These are phyloP conservation scores for Diaporthe capsici DNA, from an alignment of 2,329 filamentous ascomycete species.

Conservation along the genomic window DNA sequence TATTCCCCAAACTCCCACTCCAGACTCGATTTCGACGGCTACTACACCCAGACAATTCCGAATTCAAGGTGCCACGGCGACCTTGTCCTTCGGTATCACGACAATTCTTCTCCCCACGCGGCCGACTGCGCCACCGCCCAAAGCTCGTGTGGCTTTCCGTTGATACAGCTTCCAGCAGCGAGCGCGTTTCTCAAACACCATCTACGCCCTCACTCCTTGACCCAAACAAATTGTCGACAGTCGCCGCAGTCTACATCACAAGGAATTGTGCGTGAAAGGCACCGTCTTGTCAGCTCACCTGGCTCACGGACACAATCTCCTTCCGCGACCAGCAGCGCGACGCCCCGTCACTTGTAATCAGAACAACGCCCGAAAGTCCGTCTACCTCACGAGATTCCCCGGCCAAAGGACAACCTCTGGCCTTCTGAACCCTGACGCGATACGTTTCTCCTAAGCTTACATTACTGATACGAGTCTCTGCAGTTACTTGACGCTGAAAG, in stretches of 20 bases:
- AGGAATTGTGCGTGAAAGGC: background rate
- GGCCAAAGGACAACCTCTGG: constrained; percentile 8
- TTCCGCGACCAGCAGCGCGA: constrained; percentile 1
- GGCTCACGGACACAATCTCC: background rate
- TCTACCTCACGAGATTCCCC: constrained; percentile 9
- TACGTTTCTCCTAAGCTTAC: background rate
- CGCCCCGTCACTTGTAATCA: background rate
- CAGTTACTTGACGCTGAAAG: background rate
- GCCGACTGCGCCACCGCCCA: constrained; percentile 27
- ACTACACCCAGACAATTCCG: constrained; percentile 32
- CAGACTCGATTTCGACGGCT: constrained; percentile 17
- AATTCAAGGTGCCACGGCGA: constrained; percentile 18
- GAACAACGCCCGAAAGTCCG: background rate
- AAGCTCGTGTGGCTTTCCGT: constrained; percentile 24
- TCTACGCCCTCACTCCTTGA: background rate
- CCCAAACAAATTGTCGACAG: background rate
- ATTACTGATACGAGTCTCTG: constrained; percentile 6
- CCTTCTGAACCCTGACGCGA: background rate
- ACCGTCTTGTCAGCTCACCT: background rate
- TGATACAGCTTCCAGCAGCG: constrained; percentile 2
- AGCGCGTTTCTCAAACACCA: background rate
- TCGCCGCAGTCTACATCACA: background rate
- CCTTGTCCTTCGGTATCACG: constrained; percentile 29
- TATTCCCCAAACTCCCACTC: constrained; percentile 23
- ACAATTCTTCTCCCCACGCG: constrained; percentile 10